Base-by-base conservation (phyloP, 2,329 filamentous ascomycete genomes). In the Sporothrix protearum region DNA sequence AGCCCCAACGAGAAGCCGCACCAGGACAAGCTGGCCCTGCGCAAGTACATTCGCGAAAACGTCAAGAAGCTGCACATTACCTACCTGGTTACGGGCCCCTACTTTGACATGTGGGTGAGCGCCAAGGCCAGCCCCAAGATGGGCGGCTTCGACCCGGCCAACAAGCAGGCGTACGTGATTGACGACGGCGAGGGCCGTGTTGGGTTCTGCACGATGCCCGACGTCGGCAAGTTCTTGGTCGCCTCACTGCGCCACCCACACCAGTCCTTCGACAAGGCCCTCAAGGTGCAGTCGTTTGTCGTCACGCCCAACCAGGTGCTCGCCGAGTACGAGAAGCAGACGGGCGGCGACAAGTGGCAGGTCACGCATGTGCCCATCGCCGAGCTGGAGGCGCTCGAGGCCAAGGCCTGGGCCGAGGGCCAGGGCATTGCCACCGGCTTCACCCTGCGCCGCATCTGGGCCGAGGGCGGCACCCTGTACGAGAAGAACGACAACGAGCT, bases 231-330 rank as follows among this genome's bases (percentile, higher is more conserved):
- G 71, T 84, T 91, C 30, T 84, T 92, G 1, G 87, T 88, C 1
- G 87, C 87, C 0, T 85, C 89, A 0, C 82, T 93, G 16, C 83
- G 82, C 19, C 86, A 89, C 72, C 87, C 88, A 2, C 79, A 84
- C 10, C 82, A 79, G 6, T 83, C 87, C 0, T 82, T 82, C 45
- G 86, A 87, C 74, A 84, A 85, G 69, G 85, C 87, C 0, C 80
- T 93, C 45, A 89, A 87, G 72, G 88, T 93, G 1, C 90, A 92
- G 76, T 92, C 90, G 0, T 93, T 92, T 75, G 89, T 90, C 0
- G 85, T 86, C 1, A 92, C 88, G 0, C 86, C 89, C 0, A 83
- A 86, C 9, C 80, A 87, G 33, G 88, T 92, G 25, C 77, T 91
- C 25, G 83, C 83, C n/a, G 90, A 91, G 77, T 91, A 89, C 75